Evolutionary conservation across 768 basidiomycete genomes (phyloP).

Genomic region (Crassisporium funariophilum): DNA sequence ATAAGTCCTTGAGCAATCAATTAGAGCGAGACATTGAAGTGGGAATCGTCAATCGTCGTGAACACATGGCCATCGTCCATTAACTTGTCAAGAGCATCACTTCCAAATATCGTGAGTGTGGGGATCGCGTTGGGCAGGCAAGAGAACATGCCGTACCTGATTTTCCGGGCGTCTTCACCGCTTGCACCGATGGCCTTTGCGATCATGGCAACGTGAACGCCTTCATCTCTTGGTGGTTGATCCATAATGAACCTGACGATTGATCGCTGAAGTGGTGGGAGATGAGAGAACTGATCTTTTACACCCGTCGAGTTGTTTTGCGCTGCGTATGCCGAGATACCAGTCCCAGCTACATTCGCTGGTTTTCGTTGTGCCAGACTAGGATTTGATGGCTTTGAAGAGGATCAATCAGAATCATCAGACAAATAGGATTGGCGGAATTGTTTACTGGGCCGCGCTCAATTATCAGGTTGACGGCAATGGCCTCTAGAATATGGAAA

Average conservation of each 20-base stretch:
- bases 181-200: conserved; percentile 57
- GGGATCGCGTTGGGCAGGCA: neutral
- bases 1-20: too few relatives aligned
- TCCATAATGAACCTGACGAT: conserved; percentile 70
- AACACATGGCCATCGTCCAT: conserved; percentile 82
- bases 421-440: too few relatives aligned
- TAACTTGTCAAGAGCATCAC: conserved; percentile 73
- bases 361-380: conserved; percentile 9
- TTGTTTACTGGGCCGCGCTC: conserved; percentile 69
- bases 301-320: conserved; percentile 25
- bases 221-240: conserved; percentile 53
- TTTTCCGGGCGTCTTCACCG: conserved; percentile 50
- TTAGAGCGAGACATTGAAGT: conserved; percentile 59
- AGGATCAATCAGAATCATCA: conserved; percentile 19
- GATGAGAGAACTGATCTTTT: conserved; percentile 52
- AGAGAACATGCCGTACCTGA: conserved; percentile 50
- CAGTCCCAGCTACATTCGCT: conserved; percentile 1
- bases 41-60: conserved; percentile 82
- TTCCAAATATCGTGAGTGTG: conserved; percentile 25
- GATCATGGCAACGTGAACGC: conserved; percentile 74
- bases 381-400: conserved; percentile 19
- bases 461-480: conserved; percentile 65
- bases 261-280: conserved; percentile 59
- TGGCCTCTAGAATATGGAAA: conserved; percentile 79
- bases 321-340: conserved; percentile 45